Evolutionary conservation across 148 eudicot species (phyloP), one percentile per base, ranked within the genome.

Genomic region (Nepenthes mirabilis): DNA sequence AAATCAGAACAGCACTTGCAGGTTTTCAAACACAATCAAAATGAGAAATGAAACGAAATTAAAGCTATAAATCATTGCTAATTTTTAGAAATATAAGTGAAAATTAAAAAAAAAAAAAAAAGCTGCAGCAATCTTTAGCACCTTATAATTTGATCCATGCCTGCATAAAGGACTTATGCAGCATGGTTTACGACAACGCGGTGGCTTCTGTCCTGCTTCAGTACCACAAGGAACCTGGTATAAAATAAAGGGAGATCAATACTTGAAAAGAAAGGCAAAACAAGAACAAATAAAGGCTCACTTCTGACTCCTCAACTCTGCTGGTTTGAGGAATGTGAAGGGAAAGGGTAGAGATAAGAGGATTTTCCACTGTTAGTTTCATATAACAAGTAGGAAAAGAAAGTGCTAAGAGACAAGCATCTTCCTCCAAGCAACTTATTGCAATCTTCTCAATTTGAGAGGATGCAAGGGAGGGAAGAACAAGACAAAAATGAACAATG

Each of bases 161-260:
- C 86, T 83, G 77, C 98, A 93, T 48, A 93, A 72, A 58, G 87
- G 87, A 66, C 70, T 64, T 68, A 88, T 59, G 55, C 47, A 71
- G 70, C 98, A 93, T 59, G 59, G 78, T 80, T 93, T 88, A 35
- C 75, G 85, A 69, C 98, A 93, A 68, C 75, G 91, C 55, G 98
- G 98, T 50, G 98, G 98, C 68, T 83, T 88, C 69, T 93, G 98
- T 43, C 80, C 87, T 56, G 61, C 76, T 77, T 93, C 98, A 55
- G 88, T 84, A 65, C 98, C 98, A 76, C 98, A 93, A 66, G 96
- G 98, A 62, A 93, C 98, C 98, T 93, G 83, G 70, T 59, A 67
- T 50, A 65, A 60, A 61, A 8, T 36, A 48, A 33, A 61, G 43
- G 23, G 56, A 66, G 36, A 59, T 34, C 36, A 58, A 43, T 9